Percentiles rank a stretch among this genome's conserved stretches.
Conservation (phyloP, 495 filamentous ascomycete species). For the Astrothelium macrocarpum region DNA sequence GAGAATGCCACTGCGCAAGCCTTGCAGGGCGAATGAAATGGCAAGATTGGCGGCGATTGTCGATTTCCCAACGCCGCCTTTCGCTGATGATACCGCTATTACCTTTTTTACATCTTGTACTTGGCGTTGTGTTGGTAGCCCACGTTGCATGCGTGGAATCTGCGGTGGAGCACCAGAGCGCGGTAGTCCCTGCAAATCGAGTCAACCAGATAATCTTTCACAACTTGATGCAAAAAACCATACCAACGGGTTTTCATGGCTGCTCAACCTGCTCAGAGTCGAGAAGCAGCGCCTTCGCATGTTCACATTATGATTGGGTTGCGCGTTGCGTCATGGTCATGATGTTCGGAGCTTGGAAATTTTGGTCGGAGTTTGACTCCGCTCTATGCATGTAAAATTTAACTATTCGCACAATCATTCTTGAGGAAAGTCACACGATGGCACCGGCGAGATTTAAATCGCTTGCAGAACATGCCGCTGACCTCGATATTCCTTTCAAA, state of each 20-base stretch:
- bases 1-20: conserved; percentile 73
- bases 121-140: conserved; percentile 67
- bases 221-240: conserved; percentile 15
- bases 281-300: conserved; percentile 41
- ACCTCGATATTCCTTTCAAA: conserved; percentile 53
- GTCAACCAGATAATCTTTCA: neutral
- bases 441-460: conserved; percentile 17
- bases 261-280: conserved; percentile 44
- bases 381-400: neutral
- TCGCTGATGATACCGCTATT: conserved; percentile 87
- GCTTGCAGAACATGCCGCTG: conserved; percentile 56
- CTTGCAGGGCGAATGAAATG: conserved; percentile 69
- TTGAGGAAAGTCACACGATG: neutral
- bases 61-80: conserved; percentile 93
- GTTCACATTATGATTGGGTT: neutral
- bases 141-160: conserved; percentile 72
- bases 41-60: conserved; percentile 89
- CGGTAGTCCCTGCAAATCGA: conserved; percentile 61
- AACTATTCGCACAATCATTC: neutral
- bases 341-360: neutral
- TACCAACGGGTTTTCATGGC: conserved; percentile 92
- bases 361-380: neutral
- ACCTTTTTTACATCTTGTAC: conserved; percentile 79
- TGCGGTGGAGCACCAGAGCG: conserved; percentile 59
- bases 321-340: conserved; percentile 44